Evolutionary conservation across 805 yeast species (phyloP).

Genomic region (Schwanniomyces occidentalis): DNA sequence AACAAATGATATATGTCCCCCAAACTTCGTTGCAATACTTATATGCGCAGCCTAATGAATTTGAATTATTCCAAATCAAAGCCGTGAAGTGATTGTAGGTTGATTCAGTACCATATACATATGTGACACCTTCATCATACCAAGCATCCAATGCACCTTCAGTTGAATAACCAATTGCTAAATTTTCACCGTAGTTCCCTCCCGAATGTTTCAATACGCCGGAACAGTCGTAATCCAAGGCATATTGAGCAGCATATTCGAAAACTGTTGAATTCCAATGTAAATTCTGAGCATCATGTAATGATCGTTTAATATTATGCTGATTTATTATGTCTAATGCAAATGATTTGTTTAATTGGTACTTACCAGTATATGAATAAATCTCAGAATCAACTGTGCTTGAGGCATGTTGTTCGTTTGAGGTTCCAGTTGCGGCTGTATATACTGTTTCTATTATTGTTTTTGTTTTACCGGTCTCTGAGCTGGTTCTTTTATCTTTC

Average conservation of each 20-base stretch:
- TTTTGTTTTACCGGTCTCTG: neutral
- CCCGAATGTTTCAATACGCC: constrained; percentile 36
- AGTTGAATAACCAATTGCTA: constrained; percentile 38
- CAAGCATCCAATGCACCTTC: constrained; percentile 38
- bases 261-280: constrained; percentile 32
- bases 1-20: constrained; percentile 40
- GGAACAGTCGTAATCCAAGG: constrained; percentile 34
- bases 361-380: constrained; percentile 8
- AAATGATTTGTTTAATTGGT: constrained; percentile 14
- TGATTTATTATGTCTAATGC: constrained; percentile 20
- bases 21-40: constrained; percentile 31
- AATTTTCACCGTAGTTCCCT: constrained; percentile 39
- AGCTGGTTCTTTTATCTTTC: neutral
- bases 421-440: neutral
- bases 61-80: constrained; percentile 36
- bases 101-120: constrained; percentile 25
- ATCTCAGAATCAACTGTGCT: constrained; percentile 2
- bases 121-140: constrained; percentile 37
- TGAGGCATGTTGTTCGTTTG: neutral
- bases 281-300: constrained; percentile 30
- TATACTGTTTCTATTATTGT: constrained; percentile 1
- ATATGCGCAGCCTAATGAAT: constrained; percentile 35
- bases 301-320: constrained; percentile 31
- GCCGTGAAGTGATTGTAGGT: constrained; percentile 41
- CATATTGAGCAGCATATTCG: constrained; percentile 32